Percentiles rank a stretch among this genome's conserved stretches.
These are phyloP conservation scores for Curvularia eragrostidis DNA, from an alignment of 2,329 filamentous ascomycete genomes.

Conservation along the genomic window DNA sequence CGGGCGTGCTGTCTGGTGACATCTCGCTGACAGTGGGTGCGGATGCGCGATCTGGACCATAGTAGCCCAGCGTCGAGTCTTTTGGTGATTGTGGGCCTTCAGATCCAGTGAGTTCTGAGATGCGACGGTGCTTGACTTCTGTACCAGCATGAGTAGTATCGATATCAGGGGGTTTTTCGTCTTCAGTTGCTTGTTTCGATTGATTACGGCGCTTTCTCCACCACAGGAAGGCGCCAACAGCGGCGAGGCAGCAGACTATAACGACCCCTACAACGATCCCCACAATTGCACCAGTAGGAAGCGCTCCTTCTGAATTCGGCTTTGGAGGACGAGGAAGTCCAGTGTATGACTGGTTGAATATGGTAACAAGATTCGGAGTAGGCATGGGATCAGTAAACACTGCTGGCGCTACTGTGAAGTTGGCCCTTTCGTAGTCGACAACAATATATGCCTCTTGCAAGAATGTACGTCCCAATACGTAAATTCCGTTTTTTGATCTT, in stretches of 20 bases:
- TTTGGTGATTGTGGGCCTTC: constrained; percentile 37
- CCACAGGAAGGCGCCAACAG: constrained; percentile 36
- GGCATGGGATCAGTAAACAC: constrained; percentile 32
- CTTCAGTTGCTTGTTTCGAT: constrained; percentile 5
- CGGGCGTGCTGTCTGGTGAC: constrained; percentile 41
- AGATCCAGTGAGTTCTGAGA: constrained; percentile 47
- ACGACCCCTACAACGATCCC: constrained; percentile 47
- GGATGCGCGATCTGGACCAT: constrained; percentile 32
- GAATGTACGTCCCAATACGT: constrained; percentile 45
- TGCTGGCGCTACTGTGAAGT: constrained; percentile 44
- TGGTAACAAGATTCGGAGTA: constrained; percentile 27
- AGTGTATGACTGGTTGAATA: constrained; percentile 31
- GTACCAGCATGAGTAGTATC: constrained; percentile 11
- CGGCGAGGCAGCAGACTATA: constrained; percentile 30
- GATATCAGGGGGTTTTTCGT: constrained; percentile 25
- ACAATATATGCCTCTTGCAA: constrained; percentile 49
- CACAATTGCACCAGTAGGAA: constrained; percentile 41
- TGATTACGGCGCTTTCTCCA: constrained; percentile 32
- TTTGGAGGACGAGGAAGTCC: constrained; percentile 3
- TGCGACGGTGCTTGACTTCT: constrained; percentile 41
- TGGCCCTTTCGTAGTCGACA: constrained; percentile 47
- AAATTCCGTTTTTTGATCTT: constrained; percentile 31
- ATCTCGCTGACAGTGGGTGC: constrained; percentile 45
- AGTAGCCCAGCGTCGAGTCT: constrained; percentile 35
- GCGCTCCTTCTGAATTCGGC: constrained; percentile 15